These are phyloP conservation scores for Ceratobasidium sp. DNA, from an alignment of 1,284 basidiomycete genomes.

Conservation along the genomic window DNA sequence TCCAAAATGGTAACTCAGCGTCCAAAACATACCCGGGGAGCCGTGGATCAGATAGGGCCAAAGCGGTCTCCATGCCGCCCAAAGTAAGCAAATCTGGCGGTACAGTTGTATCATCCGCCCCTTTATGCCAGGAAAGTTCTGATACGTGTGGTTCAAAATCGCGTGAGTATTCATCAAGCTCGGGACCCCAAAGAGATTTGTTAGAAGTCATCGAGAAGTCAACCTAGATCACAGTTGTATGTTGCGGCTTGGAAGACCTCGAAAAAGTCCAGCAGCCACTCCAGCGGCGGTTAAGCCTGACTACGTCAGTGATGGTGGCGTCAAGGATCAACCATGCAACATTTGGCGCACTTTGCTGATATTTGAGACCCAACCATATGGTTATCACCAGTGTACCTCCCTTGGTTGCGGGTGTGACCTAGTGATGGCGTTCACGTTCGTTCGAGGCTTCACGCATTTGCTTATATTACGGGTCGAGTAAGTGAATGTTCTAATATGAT, in stretches of 20 bases:
- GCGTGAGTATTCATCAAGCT: neutral
- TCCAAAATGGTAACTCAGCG: neutral
- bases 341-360: neutral
- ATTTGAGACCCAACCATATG: neutral
- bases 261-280: neutral
- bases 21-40: neutral
- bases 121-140: neutral
- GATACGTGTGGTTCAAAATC: neutral
- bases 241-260: neutral
- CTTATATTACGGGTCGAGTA: too few relatives aligned
- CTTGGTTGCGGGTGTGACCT: too few relatives aligned
- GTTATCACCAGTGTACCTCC: too few relatives aligned
- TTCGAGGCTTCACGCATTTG: too few relatives aligned
- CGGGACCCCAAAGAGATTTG: neutral
- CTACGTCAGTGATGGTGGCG: neutral
- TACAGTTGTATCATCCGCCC: neutral
- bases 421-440: too few relatives aligned
- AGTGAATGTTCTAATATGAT: too few relatives aligned
- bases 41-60: constrained; percentile 2
- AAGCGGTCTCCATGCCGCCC: neutral
- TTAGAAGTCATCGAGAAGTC: neutral
- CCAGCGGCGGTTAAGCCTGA: neutral
- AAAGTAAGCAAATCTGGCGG: neutral
- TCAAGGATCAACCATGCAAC: neutral
- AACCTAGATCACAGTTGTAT: neutral